Base-by-base conservation (phyloP, 31 red algal species). In the Bonnemaisonia californica region DNA sequence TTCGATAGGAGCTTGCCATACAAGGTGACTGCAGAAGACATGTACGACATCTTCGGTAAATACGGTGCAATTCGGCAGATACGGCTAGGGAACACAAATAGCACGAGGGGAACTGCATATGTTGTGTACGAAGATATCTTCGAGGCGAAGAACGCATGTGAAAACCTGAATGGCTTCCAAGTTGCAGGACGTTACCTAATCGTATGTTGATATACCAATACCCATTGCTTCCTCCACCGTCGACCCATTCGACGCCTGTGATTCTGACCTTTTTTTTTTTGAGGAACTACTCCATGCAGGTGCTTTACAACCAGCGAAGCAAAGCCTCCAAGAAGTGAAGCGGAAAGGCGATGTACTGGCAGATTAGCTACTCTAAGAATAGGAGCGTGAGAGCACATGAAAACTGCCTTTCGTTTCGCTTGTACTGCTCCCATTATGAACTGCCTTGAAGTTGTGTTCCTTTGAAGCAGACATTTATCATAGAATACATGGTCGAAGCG, bases 61-160 rank as follows among this genome's bases (percentile, higher is more conserved):
- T 89, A 94, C 75, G 95, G 95, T 0, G 95, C 91, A 0, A 87
- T 98, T 37, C 88, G 95, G 41, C 95, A 98, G 41, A 98, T 98
- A 39, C 91, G 95, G 7, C 79, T 94, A 1, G 95, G 95, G 36
- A 81, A 73, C 19, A 75, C 95, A 3, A 81, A 89, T 19, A 61
- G 59, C 18, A 98, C 95, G 9, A 47, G 95, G 38, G 95, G 95
- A 19, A 98, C 95, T 0, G 95, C 95, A 3, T 98, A 94, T 55
- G 91, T 98, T 32, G 91, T 98, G 3, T 98, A 98, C 54, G 95
- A 98, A n/a, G 90, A 94, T 61, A 91, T 94, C 18, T 88, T 78
- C 54, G 95, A 98, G 47, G 95, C 95, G 12, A 94, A 94, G 76
- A 79, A 76, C 18, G 95, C 95, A 13, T 87, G 88, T 38, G 95